phyloP scores from a whole-genome alignment of 1,284 basidiomycete species.

The Cryptococcus sp. region DNA sequence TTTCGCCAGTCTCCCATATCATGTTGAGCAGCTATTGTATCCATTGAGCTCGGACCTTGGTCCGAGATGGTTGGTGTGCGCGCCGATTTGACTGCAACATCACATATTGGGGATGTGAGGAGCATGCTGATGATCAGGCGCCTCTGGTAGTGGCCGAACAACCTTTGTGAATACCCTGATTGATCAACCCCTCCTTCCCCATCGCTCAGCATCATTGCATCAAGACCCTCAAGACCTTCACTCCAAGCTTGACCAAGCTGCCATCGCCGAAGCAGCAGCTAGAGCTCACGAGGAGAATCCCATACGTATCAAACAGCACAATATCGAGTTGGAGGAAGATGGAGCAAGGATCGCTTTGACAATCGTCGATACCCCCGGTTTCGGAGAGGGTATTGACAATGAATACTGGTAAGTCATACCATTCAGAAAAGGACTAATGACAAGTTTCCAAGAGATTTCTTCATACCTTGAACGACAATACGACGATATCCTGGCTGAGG shows the following conservation, averaged over 20 bases:
- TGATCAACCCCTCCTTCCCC: slow-evolving; percentile 80
- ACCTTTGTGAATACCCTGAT: slow-evolving; percentile 98
- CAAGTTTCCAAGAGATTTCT: slow-evolving; percentile 91
- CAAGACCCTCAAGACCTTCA: slow-evolving; percentile 59
- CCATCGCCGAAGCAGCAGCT: slow-evolving; percentile 51
- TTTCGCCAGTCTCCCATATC: neutral
- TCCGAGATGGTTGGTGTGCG: too few species aligned
- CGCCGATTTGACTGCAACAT: too few species aligned
- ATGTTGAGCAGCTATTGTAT: too few species aligned
- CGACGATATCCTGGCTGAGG: slow-evolving; percentile 97
- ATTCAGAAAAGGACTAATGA: slow-evolving; percentile 1
- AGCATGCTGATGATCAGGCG: slow-evolving; percentile 53
- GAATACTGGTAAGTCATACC: slow-evolving; percentile 76
- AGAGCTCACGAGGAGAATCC: slow-evolving; percentile 92
- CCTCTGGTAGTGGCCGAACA: slow-evolving; percentile 91
- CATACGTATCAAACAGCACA: slow-evolving; percentile 92
- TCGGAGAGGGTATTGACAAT: slow-evolving; percentile 98
- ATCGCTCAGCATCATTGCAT: slow-evolving; percentile 39
- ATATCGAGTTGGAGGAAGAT: slow-evolving; percentile 97
- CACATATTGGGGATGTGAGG: too few species aligned
- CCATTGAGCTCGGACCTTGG: too few species aligned
- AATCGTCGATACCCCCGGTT: slow-evolving; percentile 97
- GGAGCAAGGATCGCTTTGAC: slow-evolving; percentile 96
- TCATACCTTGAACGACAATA: slow-evolving; percentile 98
- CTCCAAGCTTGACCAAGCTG: slow-evolving; percentile 66